phyloP scores from a whole-genome alignment of 164 flowering plant species.

The Sedum album region DNA sequence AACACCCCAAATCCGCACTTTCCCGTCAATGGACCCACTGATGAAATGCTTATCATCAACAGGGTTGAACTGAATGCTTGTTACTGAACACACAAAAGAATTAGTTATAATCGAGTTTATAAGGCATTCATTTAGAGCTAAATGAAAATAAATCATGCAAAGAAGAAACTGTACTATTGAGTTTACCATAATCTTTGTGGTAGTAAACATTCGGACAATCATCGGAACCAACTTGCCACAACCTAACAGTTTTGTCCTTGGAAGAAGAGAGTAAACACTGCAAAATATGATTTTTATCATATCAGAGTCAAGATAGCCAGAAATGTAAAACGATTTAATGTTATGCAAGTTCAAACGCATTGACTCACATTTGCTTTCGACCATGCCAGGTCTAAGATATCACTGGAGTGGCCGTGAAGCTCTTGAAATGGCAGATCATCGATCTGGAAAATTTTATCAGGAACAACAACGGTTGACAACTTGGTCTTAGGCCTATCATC shows the following conservation, averaged over 20 bases:
- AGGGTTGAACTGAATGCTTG: constrained; percentile 88
- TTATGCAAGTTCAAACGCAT: neutral
- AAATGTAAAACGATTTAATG: neutral
- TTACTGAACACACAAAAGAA: constrained; percentile 83
- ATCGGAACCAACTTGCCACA: no score
- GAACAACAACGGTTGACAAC: constrained; percentile 31
- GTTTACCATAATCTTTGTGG: no score
- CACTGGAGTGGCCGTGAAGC: constrained; percentile 56
- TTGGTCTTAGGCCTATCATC: neutral
- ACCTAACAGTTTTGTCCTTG: no score
- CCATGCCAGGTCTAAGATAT: constrained; percentile 76
- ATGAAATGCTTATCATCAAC: constrained; percentile 59
- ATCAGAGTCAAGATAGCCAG: neutral
- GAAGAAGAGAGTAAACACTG: no score
- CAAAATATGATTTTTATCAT: neutral
- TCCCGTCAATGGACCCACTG: constrained; percentile 88
- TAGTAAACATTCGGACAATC: no score
- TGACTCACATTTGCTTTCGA: constrained; percentile 64
- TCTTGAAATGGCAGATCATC: constrained; percentile 67
- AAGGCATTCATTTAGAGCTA: no score
- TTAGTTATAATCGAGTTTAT: no score
- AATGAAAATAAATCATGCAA: no score
- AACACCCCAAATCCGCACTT: constrained; percentile 78
- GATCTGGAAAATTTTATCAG: no score
- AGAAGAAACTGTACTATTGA: no score